Conservation (phyloP, 768 basidiomycete species). For the Tylopilus intermedius region DNA sequence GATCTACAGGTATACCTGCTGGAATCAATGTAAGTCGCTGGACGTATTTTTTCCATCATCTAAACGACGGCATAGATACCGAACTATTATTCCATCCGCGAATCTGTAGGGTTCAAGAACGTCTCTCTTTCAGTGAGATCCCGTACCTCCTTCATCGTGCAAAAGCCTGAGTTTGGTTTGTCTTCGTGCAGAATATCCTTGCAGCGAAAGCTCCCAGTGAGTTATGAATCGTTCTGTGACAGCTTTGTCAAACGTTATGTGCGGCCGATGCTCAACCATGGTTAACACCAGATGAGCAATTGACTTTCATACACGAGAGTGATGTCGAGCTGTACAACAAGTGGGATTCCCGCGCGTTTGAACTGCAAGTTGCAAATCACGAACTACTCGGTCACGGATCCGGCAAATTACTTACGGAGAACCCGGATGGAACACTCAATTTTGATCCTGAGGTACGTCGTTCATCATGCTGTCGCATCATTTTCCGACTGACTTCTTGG, state of each 20-base stretch:
- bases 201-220: conserved; percentile 82
- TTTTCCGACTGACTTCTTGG: neutral
- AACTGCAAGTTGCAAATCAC: conserved; percentile 87
- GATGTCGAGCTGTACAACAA: conserved; percentile 69
- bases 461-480: neutral
- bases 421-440: conserved; percentile 70
- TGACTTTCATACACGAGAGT: conserved; percentile 79
- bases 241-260: neutral
- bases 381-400: conserved; percentile 84
- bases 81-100: conserved; percentile 84
- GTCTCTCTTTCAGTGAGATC: conserved; percentile 68
- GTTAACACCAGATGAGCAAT: conserved; percentile 53
- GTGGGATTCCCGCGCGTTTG: conserved; percentile 77
- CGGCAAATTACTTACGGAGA: conserved; percentile 78
- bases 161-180: neutral
- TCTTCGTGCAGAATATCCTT: conserved; percentile 61
- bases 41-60: neutral
- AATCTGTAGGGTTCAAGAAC: conserved; percentile 82
- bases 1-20: conserved; percentile 62
- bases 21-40: conserved; percentile 67
- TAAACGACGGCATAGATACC: conserved; percentile 49
- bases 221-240: conserved; percentile 12
- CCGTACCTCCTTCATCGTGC: neutral
- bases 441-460: conserved; percentile 63
- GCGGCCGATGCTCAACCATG: neutral